Conservation (phyloP, 1,284 basidiomycete genomes). For the Phellinidium pouzarii region DNA sequence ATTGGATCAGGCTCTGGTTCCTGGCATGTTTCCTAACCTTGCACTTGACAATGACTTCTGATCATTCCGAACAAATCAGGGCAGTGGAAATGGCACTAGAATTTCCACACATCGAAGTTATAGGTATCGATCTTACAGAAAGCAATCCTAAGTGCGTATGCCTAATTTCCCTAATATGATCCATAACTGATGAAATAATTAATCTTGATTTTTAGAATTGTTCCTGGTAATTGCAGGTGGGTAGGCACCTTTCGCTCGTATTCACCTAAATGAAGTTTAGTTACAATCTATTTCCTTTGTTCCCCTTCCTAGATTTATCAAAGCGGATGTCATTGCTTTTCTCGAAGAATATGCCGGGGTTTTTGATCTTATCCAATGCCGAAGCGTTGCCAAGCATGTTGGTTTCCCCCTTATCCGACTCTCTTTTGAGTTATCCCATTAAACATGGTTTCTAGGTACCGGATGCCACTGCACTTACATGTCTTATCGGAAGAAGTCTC, state of each 20-base stretch:
- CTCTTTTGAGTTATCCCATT: too few species aligned
- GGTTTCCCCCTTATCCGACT: background rate
- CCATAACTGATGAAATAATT: too few species aligned
- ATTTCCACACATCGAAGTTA: conserved; percentile 15
- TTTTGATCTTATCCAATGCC: conserved; percentile 16
- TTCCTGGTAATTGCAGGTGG: conserved; percentile 16
- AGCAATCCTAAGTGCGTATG: conserved; percentile 11
- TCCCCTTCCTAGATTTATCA: conserved; percentile 9
- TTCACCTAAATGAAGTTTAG: too few species aligned
- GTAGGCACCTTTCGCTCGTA: background rate
- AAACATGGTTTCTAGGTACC: too few species aligned
- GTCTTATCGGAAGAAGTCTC: conserved; percentile 10
- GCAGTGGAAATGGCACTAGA: conserved; percentile 16
- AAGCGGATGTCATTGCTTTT: conserved; percentile 2
- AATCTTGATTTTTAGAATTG: background rate
- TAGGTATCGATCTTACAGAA: conserved; percentile 17
- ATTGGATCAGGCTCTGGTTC: conserved; percentile 10
- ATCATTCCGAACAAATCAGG: background rate
- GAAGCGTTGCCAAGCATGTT: conserved; percentile 17
- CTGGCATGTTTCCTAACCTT: background rate
- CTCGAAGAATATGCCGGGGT: conserved; percentile 10
- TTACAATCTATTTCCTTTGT: background rate
- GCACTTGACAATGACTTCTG: background rate
- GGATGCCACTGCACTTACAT: conserved; percentile 9
- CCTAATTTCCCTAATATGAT: background rate